Base-by-base conservation (phyloP, 1,284 basidiomycete species). In the Malassezia psittaci region DNA sequence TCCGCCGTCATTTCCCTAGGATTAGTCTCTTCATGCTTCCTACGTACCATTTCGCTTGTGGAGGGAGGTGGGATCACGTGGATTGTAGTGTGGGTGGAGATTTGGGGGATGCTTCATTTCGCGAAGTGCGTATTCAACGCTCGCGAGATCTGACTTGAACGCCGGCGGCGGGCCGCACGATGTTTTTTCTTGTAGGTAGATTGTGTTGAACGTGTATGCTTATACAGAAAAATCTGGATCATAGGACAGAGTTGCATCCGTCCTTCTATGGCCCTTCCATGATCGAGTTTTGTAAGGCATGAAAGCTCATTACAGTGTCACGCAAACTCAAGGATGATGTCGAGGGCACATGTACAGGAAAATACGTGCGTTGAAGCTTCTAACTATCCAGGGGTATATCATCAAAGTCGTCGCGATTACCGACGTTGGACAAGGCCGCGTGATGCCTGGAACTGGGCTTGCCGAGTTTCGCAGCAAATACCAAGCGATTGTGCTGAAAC, bases 261-360 rank as follows among this genome's bases (percentile, higher is more conserved):
- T 96, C 91, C 19, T 98, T 93, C 78, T 98, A 96, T 75, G 93
- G 93, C 13, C 89, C 93, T 6, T 85, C 87, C 60, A 90, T 96
- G 83, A 82, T 88, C 57, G 86, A 88, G 63, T 94, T 89, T 77
- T 83, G 61, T 61, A 50, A 53, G 62, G 55, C 33, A 10, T 2
- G 41, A 33, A n/a, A 13, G 16, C 54, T 49, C 10, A 42, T 36
- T 29, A 5, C 54, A 58, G 60, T 98, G 57, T 84, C 89, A 74
- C 85, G 85, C 54, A 94, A 96, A 77, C 82, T 98, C 21, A 90
- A 91, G 74, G 84, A 88, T 18, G 91, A 96, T 75, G 91, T 96
- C 57, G 93, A 98, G 76, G 93, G 93, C 36, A 96, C 91, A 48
- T 96, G 93, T 74, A 89, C 87, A 38, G 93, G 93, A 50, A 85